Evolutionary conservation across 73 alveolate genomes (phyloP).

Genomic region (Paramecium biaurelia): DNA sequence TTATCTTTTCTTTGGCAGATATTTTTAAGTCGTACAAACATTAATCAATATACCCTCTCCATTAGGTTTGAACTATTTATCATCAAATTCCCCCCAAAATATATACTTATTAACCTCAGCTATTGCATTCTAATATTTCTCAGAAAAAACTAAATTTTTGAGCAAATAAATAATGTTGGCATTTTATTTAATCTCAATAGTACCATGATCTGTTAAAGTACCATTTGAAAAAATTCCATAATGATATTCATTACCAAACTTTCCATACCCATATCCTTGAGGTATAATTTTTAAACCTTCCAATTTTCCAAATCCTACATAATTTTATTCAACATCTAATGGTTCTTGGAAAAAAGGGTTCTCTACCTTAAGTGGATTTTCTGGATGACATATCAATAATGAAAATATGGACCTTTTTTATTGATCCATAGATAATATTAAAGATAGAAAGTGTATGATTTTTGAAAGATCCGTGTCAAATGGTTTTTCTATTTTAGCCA

Average conservation of each 20-base stretch:
- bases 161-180: not conserved
- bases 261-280: not conserved
- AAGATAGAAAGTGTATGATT: not conserved
- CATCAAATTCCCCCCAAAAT: not conserved
- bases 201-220: not conserved
- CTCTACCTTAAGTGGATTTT: slow-evolving; percentile 13
- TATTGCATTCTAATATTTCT: not conserved
- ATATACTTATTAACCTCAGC: not conserved
- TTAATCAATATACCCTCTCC: not conserved
- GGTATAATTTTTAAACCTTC: not conserved
- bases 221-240: not conserved
- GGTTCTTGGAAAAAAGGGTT: not conserved
- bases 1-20: not conserved
- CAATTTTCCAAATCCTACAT: slow-evolving; percentile 16
- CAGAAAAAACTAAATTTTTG: not conserved
- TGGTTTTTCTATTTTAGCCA: slow-evolving; percentile 7
- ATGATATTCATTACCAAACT: not conserved
- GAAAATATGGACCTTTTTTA: slow-evolving; percentile 22
- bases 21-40: not conserved
- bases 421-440: not conserved
- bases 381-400: not conserved
- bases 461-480: not conserved
- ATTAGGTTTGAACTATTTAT: not conserved
- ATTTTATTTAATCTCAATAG: not conserved
- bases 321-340: not conserved